Base-by-base conservation (phyloP, 257 asterid species). In the Ajuga chamaepitys region DNA sequence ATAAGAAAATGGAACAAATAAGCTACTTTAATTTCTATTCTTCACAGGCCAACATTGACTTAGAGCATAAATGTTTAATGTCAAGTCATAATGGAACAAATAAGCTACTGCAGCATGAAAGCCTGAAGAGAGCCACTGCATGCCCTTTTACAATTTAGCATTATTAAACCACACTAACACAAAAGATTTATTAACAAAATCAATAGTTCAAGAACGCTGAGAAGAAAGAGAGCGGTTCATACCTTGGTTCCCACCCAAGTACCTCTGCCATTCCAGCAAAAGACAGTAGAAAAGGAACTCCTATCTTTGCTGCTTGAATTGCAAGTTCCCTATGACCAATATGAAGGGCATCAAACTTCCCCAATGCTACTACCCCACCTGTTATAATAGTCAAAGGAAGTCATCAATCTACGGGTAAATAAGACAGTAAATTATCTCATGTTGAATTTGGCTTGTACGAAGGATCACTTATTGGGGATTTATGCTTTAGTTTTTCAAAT, bases 321-420 rank as follows among this genome's bases (percentile, higher is more conserved):
- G 92, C 99, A 76, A 93, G 95, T 76, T 89, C 96, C 51, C 99
- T 89, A 64, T 93, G 99, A 76, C 99, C 99, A 55, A 89, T 83
- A 72, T 93, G 99, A 78, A 93, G 97, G 64, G 99, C 99, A 74
- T 93, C 99, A 70, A 93, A 93, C 82, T 89, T 93, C 64, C 99
- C 99, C 74, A 93, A 66, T 58, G 99, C 99, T 46, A 93, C 97
- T 57, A 93, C 78, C 54, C 97, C 99, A 46, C 99, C 99, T 89
- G 59, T 69, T 35, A 40, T 53, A 58, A 62, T 3, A 42, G 66
- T 35, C 68, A 73, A 64, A n/a, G 24, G 25, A 64, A 25, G 17
- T 24, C 44, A 57, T 71, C 42, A 58, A 26, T 66, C 12, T 28
- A 66, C 48, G 22, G 62, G 46, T 20, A 58, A 22, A 30, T 18